Conservation (phyloP, 352 stramenopile genomes). For the Phytophthora pseudosyringae region DNA sequence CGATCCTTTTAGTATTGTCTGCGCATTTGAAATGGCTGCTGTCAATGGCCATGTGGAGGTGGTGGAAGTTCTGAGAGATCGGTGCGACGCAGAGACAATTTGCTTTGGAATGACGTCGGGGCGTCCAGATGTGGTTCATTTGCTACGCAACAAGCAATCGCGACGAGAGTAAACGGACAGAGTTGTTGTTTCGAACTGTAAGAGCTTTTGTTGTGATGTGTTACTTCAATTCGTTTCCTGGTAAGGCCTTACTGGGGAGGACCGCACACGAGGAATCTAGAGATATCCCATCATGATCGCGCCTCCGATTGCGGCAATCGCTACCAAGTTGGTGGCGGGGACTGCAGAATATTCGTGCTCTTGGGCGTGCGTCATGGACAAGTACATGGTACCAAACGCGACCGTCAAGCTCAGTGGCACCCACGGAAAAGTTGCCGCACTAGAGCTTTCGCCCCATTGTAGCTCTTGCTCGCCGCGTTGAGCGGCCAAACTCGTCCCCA, state of each 20-base stretch:
- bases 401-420: conserved; percentile 52
- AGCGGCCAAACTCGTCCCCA: conserved; percentile 27
- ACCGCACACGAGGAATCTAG: conserved; percentile 3
- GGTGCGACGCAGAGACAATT: background rate
- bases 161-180: background rate
- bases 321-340: conserved; percentile 58
- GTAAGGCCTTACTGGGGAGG: no score
- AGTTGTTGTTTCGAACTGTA: no score
- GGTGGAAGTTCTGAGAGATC: background rate
- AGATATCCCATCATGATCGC: conserved; percentile 52
- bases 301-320: conserved; percentile 42
- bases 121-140: background rate
- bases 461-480: conserved; percentile 40
- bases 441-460: conserved; percentile 35
- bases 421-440: conserved; percentile 53
- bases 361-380: conserved; percentile 55
- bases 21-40: background rate
- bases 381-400: conserved; percentile 63
- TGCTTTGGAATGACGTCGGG: background rate
- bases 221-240: no score
- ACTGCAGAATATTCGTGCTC: conserved; percentile 58
- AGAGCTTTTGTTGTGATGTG: no score
- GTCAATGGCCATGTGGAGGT: background rate
- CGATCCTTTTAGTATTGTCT: background rate
- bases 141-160: background rate